Evolutionary conservation across 179 eudicot species (phyloP), one percentile per base, ranked within the genome.

Genomic region (Patellifolia procumbens): DNA sequence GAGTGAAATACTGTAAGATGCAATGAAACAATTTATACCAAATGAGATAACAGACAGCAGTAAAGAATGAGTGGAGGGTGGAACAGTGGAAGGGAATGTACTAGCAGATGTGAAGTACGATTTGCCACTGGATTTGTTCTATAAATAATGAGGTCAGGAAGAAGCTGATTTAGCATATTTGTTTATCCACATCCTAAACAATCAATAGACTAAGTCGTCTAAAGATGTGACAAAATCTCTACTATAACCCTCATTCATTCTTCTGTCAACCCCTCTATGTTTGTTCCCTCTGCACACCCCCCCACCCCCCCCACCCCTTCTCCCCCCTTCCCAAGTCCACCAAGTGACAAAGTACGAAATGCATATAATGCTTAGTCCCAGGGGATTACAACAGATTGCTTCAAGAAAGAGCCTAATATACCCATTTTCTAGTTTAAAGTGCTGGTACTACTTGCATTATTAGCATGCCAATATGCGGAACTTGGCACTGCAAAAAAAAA

Each of bases 251-350:
- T 17, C 73, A 35, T 10, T 31, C 67, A 37, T 24, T 68, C 29
- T 46, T 43, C 55, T 22, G 55, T 43, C 42, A 17, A 42, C 1
- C 29, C 42, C 29, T 39, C 22, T 20, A n/a, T 43, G 32, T 67
- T 67, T 24, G 53, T 22, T 42, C 51, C 51, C 45, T 29, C 4
- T 31, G 19, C 13, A 39, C 31, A n/a, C n/a, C n/a, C n/a, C n/a
- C n/a, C n/a, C n/a, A n/a, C n/a, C n/a, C n/a, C n/a, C n/a, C n/a
- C n/a, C n/a, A n/a, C n/a, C n/a, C n/a, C n/a, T n/a, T n/a, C n/a
- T n/a, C n/a, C n/a, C n/a, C n/a, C n/a, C n/a, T 66, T 39, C 49
- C 49, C 71, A 67, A 24, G 3, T 45, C 53, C 70, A 66, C 51
- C 17, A 42, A 42, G 43, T 13, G 9, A 64, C 46, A 43, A 42